Base-by-base conservation (phyloP, 192 early-diverging fungal genomes). In the Backusella australiensis region DNA sequence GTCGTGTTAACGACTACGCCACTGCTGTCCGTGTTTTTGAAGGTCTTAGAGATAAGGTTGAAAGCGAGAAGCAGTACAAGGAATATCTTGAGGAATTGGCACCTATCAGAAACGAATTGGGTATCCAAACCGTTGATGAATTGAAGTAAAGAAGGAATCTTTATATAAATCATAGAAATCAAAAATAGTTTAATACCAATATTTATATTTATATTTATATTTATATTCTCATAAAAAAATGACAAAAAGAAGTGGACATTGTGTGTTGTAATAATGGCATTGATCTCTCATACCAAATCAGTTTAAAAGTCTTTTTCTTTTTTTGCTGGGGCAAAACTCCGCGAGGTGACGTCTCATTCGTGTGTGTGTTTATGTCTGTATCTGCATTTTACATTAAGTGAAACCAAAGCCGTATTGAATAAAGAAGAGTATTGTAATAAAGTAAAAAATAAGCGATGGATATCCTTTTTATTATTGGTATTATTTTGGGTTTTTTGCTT, bases 21-120 rank as follows among this genome's bases (percentile, higher is more conserved):
- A 98, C 95, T 36, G 94, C 95, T 26, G 94, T 97, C 35, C 92
- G 98, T 69, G 91, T 97, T 71, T 91, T 99, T 78, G 98, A 99
- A 85, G 98, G 92, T 73, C 79, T 99, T 56, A 92, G 97, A 88
- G 89, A 90, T 73, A 97, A 96, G 90, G 90, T 93, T 36, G 89
- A 93, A 78, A 95, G 90, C 85, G 89, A 92, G 74, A 85, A 85
- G 71, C 91, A 97, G 83, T 99, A 96, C 86, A 75, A 95, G 80
- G 87, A 94, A 81, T 99, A 99, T 88, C 79, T 98, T 41, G 84
- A 90, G 77, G 94, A 93, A 75, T 90, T 98, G 76, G 91, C 91
- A 82, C 96, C 97, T 11, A 83, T 97, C 73, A 89, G 91, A 85
- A 86, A 88, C 39, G 92, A 99, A 86, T 89, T 97, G 34, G 98